Evolutionary conservation across 768 basidiomycete species (phyloP).

Genomic region (Favolaschia claudopus): DNA sequence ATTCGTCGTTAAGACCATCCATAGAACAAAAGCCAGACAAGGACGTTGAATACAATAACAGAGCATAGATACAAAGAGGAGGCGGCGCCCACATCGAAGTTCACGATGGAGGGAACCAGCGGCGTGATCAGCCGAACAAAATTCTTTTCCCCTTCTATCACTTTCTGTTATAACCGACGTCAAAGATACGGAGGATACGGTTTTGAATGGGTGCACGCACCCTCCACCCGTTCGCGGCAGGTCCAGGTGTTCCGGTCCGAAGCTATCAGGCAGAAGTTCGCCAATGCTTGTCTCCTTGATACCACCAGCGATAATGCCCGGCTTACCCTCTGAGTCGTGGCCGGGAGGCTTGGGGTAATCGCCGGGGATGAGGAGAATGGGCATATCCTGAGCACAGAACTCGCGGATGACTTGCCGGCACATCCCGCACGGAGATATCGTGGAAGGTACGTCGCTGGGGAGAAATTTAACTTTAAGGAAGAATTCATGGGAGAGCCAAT

Average conservation of each 20-base stretch:
- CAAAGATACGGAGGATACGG: not conserved
- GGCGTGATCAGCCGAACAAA: too few species aligned
- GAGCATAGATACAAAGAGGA: too few species aligned
- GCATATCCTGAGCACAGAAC: conserved; percentile 80
- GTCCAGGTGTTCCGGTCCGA: conserved; percentile 86
- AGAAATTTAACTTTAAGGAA: too few species aligned
- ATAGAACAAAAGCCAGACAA: too few species aligned
- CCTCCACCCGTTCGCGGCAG: conserved; percentile 43
- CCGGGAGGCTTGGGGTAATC: conserved; percentile 56
- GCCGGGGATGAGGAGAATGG: conserved; percentile 73
- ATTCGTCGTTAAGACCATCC: too few species aligned
- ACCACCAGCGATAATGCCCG: conserved; percentile 56
- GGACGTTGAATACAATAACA: too few species aligned
- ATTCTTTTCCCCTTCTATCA: conserved; percentile 2
- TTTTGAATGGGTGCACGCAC: conserved; percentile 5
- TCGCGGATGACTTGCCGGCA: conserved; percentile 93
- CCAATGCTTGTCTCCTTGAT: conserved; percentile 72
- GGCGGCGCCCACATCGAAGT: too few species aligned
- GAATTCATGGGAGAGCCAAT: not conserved
- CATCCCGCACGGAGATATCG: conserved; percentile 90
- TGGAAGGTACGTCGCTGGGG: conserved; percentile 68
- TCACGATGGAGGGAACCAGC: too few species aligned
- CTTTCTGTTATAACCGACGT: not conserved
- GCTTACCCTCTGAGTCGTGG: conserved; percentile 42
- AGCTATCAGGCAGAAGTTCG: conserved; percentile 83